Conservation (phyloP, 257 asterid species). For the Mentha longifolia region DNA sequence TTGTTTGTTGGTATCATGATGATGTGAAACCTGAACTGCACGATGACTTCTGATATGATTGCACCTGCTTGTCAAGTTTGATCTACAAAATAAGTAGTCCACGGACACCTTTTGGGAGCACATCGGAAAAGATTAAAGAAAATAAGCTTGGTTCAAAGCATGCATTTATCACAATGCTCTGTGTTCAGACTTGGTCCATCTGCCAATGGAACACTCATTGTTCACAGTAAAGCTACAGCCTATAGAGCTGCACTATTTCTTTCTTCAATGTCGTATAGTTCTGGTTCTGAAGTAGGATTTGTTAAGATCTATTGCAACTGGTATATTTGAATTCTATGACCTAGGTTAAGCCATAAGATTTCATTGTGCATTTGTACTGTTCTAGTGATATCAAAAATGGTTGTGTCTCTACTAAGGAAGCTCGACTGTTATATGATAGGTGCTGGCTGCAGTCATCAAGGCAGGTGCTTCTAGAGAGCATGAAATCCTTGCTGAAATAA, state of each 20-base stretch:
- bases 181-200: conserved; percentile 5
- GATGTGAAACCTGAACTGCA: conserved; percentile 17
- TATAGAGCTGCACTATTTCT: conserved; percentile 7
- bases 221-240: conserved; percentile 13
- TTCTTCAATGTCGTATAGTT: neutral
- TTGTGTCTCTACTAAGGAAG: conserved; percentile 24
- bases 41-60: conserved; percentile 4
- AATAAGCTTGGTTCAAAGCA: conserved; percentile 12
- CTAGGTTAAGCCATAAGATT: conserved; percentile 15
- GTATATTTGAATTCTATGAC: conserved; percentile 10
- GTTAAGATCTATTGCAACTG: neutral
- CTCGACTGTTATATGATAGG: conserved; percentile 51
- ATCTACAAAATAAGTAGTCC: conserved; percentile 10
- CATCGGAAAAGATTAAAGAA: conserved; percentile 15
- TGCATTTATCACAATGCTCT: conserved; percentile 10
- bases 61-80: conserved; percentile 13
- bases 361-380: neutral
- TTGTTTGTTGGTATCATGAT: conserved; percentile 1
- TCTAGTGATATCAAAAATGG: conserved; percentile 3
- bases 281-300: neutral
- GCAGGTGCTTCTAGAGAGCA: conserved; percentile 99
- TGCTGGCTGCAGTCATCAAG: conserved; percentile 97
- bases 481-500: conserved; percentile 98
- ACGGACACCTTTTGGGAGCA: conserved; percentile 6
- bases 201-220: conserved; percentile 14